These are phyloP conservation scores for Heteromeles arbutifolia DNA, from an alignment of 306 rosid species.

Conservation along the genomic window DNA sequence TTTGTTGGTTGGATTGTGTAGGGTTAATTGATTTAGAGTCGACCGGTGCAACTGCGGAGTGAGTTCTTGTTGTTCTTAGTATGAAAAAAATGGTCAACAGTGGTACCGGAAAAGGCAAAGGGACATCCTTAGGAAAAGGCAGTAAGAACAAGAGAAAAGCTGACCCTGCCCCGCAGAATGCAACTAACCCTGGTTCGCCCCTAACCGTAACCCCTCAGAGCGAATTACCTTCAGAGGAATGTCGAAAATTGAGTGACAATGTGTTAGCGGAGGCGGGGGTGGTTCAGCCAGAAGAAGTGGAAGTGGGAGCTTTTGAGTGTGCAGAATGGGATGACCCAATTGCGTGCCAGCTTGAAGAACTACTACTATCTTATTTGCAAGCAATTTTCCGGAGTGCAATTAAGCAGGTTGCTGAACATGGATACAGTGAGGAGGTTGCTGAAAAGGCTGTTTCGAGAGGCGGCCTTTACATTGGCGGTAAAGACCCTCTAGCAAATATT, in stretches of 20 bases:
- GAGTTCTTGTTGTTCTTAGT: slow-evolving; percentile 11
- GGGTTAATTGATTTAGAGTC: slow-evolving; percentile 18
- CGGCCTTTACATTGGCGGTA: slow-evolving; percentile 33
- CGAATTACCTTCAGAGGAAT: slow-evolving; percentile 1
- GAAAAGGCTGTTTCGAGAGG: slow-evolving; percentile 37
- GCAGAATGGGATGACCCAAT: slow-evolving; percentile 54
- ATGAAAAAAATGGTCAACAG: slow-evolving; percentile 23
- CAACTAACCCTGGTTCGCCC: not conserved
- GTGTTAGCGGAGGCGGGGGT: slow-evolving; percentile 1
- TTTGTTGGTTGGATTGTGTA: not conserved
- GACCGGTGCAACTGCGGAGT: slow-evolving; percentile 7
- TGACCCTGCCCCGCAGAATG: slow-evolving; percentile 15
- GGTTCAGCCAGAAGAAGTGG: slow-evolving; percentile 17
- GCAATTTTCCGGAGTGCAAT: slow-evolving; percentile 39
- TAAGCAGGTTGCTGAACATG: slow-evolving; percentile 33
- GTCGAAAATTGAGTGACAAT: slow-evolving; percentile 10
- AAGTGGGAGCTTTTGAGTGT: slow-evolving; percentile 15
- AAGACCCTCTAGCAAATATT: slow-evolving; percentile 38
- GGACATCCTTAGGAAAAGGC: slow-evolving; percentile 11
- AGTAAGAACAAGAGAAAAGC: slow-evolving; percentile 31
- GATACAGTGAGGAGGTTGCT: slow-evolving; percentile 38
- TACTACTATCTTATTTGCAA: slow-evolving; percentile 39
- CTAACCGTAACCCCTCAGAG: slow-evolving; percentile 20
- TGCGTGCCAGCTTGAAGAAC: slow-evolving; percentile 40
- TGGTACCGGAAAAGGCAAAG: slow-evolving; percentile 11